Base-by-base conservation (phyloP, 257 asterid genomes). In the Ballota nigra region DNA sequence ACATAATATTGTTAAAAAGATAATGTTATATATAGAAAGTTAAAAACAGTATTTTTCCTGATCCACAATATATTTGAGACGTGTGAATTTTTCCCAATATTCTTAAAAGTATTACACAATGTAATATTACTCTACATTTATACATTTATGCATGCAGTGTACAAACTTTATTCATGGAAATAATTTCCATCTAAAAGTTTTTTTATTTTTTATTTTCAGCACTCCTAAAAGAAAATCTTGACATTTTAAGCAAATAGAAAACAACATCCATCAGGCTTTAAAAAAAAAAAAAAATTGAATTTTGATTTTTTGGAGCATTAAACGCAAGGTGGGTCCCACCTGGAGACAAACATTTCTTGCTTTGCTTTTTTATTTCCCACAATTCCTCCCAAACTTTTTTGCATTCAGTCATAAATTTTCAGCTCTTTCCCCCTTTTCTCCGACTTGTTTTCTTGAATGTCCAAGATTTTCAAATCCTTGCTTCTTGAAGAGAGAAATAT, bases 241-340 rank as follows among this genome's bases (percentile, higher is more conserved):
- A 74, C 78, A 51, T 73, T 56, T 71, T 36, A 66, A 66, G 63
- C 65, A 61, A 63, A 52, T 31, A 31, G 55, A n/a, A 69, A 33
- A 69, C 16, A 66, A 53, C 36, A 11, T 68, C 68, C 67, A 63
- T 64, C 15, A 12, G 79, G 68, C 69, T 18, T 40, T 41, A 62
- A 57, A 68, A 31, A 72, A 47, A 47, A 64, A 45, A 52, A 67
- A 52, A 38, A 36, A 38, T 62, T 55, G 60, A 47, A 45, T 43
- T 31, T 77, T 71, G 43, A 41, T 33, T 52, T 49, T 33, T 23
- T 4, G 4, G n/a, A 72, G 79, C 64, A 72, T 73, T 80, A 22
- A 68, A 45, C 75, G 76, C 77, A 75, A 43, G 40, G 77, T 76
- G 83, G 89, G 83, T 31, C 79, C 86, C 86, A 65, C 4, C 28